Base-by-base conservation (phyloP, 176 grass and related monocot species). In the Triticum aestivum region DNA sequence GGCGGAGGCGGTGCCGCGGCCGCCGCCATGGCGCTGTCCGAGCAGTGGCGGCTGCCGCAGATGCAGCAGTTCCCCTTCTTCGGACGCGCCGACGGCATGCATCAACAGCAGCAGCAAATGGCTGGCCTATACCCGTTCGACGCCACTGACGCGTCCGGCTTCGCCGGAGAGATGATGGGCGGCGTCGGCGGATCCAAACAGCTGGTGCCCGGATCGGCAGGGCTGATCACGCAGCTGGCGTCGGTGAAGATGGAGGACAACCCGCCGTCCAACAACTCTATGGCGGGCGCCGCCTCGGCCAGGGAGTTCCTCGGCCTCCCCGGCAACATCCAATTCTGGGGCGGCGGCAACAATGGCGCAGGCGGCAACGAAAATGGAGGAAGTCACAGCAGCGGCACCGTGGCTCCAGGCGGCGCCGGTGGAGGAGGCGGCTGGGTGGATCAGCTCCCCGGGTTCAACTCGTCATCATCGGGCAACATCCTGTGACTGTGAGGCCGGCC, bases 221-320 rank as follows among this genome's bases (percentile, higher is more conserved):
- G 88, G 1, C 73, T 97, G 64, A 91, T 97, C 85, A 84, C 90
- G 20, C 95, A 95, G 80, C 81, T 94, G 34, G 83, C 93, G 0
- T 93, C 91, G 23, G 87, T 93, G 49, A 98, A 98, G 89, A 90
- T 95, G 95, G 95, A 98, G 83, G 91, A 95, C 61, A 89, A 82
- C 49, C 61, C 65, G 10, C 58, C 81, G 44, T 89, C 80, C n/a
- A 20, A 82, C 27, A 14, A 82, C n/a, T 80, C 44, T 24, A 74
- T 82, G 79, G 78, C 42, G 4, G 89, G 65, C 85, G 42, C 79
- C 85, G 63, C 79, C 63, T 89, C 90, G n/a, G 85, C 89, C 12
- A 89, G 92, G 30, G 87, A 95, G 72, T 90, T 88, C 82, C 65
- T 98, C 8, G 88, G 87, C 10, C 73, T 95, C 42, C 51, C 91